phyloP scores from a whole-genome alignment of 1,139 yeast genomes.

The Pichiaceae sp. region DNA sequence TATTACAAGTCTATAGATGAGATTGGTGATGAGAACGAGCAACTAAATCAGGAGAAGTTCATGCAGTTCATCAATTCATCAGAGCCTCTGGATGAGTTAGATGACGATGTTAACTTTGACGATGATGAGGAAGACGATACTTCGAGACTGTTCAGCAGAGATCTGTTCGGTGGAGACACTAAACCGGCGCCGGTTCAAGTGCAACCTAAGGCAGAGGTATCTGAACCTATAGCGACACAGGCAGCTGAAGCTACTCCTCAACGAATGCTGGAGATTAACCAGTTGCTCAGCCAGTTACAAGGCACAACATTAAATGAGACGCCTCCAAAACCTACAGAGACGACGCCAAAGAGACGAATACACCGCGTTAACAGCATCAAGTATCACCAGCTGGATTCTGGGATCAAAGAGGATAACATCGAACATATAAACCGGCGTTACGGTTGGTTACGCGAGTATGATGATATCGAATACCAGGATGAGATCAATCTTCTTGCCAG shows the following conservation, averaged over 20 bases:
- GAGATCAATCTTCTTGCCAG: slow-evolving; percentile 2
- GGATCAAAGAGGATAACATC: slow-evolving; percentile 5
- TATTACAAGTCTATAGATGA: slow-evolving; percentile 38
- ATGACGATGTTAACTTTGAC: slow-evolving; percentile 40
- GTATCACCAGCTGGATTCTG: slow-evolving; percentile 1
- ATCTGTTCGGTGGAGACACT: slow-evolving; percentile 21
- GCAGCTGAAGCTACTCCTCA: not conserved
- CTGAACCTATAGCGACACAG: not conserved
- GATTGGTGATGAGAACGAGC: slow-evolving; percentile 17
- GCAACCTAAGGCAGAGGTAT: not conserved
- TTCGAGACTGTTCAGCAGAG: slow-evolving; percentile 30
- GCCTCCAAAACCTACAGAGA: not conserved
- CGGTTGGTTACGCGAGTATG: slow-evolving; percentile 18
- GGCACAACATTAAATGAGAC: not conserved
- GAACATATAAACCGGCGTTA: slow-evolving; percentile 13
- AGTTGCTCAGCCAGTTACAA: not conserved
- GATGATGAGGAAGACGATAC: slow-evolving; percentile 36
- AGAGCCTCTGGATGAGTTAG: slow-evolving; percentile 33
- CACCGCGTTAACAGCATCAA: slow-evolving; percentile 1
- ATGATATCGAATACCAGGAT: slow-evolving; percentile 7
- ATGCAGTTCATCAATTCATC: slow-evolving; percentile 20
- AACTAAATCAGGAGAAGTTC: slow-evolving; percentile 18
- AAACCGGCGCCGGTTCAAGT: not conserved
- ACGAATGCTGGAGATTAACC: not conserved
- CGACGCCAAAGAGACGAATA: not conserved